Conservation (phyloP, 371 early-diverging fungal species). For the Mucor circinelloides region DNA sequence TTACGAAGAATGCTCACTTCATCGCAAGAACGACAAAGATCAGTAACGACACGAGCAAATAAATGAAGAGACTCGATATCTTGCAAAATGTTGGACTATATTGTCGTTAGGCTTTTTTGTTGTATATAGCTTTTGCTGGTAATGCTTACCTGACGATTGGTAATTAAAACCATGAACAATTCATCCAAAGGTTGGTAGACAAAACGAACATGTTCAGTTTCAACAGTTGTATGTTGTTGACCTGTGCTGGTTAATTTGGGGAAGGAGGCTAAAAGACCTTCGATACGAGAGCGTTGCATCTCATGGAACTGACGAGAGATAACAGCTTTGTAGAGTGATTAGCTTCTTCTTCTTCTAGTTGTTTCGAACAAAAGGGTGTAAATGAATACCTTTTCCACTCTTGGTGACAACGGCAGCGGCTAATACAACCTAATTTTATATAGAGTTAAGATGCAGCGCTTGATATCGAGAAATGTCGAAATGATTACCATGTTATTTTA, state of each 20-base stretch:
- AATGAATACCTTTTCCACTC: slow-evolving; percentile 84
- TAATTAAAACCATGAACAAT: slow-evolving; percentile 89
- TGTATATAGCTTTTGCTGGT: not conserved
- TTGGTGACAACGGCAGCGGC: slow-evolving; percentile 93
- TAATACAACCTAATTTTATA: slow-evolving; percentile 67
- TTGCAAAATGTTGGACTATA: slow-evolving; percentile 80
- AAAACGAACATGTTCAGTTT: slow-evolving; percentile 95
- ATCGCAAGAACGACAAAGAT: slow-evolving; percentile 87
- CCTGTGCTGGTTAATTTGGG: slow-evolving; percentile 91
- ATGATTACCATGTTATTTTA: not conserved
- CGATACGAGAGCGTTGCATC: slow-evolving; percentile 95
- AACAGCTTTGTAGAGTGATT: slow-evolving; percentile 65
- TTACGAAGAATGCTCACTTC: slow-evolving; percentile 73
- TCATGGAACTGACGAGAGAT: slow-evolving; percentile 96
- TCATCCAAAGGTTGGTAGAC: slow-evolving; percentile 97
- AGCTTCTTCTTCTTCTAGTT: not conserved
- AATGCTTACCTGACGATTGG: slow-evolving; percentile 62
- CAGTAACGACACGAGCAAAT: slow-evolving; percentile 91
- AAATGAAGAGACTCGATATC: slow-evolving; percentile 94
- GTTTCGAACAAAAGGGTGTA: not conserved
- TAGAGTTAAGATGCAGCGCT: not conserved
- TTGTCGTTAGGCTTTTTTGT: not conserved
- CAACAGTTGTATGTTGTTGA: slow-evolving; percentile 96
- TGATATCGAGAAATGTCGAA: not conserved
- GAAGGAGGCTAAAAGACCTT: slow-evolving; percentile 93